Evolutionary conservation across 2,329 filamentous ascomycete genomes (phyloP).

Genomic region (Aspergillus melleus): DNA sequence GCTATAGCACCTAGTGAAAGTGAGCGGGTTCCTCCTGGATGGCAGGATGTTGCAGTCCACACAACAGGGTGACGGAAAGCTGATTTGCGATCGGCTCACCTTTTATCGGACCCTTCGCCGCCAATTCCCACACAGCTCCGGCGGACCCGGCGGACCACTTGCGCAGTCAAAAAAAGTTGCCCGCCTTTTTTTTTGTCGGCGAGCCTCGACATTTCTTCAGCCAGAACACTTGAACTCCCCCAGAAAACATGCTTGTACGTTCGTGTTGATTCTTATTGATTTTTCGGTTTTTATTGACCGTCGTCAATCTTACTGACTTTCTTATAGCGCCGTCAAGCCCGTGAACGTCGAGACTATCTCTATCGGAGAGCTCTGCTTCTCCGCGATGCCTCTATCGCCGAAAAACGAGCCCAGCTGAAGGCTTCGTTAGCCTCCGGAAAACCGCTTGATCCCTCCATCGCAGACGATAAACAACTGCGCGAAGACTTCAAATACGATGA

Average conservation of each 20-base stretch:
- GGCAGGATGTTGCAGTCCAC: slow-evolving; percentile 16
- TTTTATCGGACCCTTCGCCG: slow-evolving; percentile 25
- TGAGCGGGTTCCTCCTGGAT: slow-evolving; percentile 19
- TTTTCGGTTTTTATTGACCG: not conserved
- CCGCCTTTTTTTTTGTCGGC: slow-evolving; percentile 21
- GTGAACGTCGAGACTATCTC: slow-evolving; percentile 82
- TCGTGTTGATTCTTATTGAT: not conserved
- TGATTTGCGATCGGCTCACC: slow-evolving; percentile 22
- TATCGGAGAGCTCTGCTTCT: slow-evolving; percentile 85
- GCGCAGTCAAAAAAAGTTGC: slow-evolving; percentile 40
- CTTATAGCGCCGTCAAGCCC: slow-evolving; percentile 66
- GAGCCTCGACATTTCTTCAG: slow-evolving; percentile 5
- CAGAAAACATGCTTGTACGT: slow-evolving; percentile 35
- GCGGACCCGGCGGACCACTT: slow-evolving; percentile 22
- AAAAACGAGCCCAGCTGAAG: slow-evolving; percentile 85
- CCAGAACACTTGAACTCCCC: not conserved
- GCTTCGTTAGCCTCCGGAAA: slow-evolving; percentile 86
- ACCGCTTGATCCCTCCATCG: slow-evolving; percentile 75
- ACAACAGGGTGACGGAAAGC: slow-evolving; percentile 9
- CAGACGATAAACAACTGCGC: slow-evolving; percentile 79
- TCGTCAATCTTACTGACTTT: not conserved
- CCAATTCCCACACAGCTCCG: slow-evolving; percentile 34
- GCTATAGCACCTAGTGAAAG: slow-evolving; percentile 21
- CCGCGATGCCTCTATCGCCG: slow-evolving; percentile 86
- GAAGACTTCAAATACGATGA: slow-evolving; percentile 95